A percentile compares a stretch with the other conserved stretches of the same genome.
phyloP scores from a whole-genome alignment of 2,329 filamentous ascomycete species.

The Hypoxylon sp. region DNA sequence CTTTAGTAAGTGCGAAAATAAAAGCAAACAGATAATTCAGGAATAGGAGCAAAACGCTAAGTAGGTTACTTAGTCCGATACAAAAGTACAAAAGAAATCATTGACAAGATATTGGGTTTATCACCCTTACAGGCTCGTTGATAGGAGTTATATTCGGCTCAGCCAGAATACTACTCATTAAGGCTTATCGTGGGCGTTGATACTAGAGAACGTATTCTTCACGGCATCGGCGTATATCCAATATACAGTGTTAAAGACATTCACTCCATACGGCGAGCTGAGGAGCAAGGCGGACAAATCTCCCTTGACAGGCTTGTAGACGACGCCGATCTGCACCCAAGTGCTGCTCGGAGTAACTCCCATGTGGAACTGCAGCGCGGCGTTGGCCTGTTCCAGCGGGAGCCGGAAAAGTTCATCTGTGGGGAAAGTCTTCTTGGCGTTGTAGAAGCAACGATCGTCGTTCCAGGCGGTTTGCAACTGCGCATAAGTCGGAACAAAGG shows the following conservation, averaged over 20 bases:
- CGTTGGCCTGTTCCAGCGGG: constrained; percentile 8
- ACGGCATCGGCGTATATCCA: constrained; percentile 11
- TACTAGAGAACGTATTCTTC: background rate
- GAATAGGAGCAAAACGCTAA: constrained; percentile 4
- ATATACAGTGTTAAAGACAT: background rate
- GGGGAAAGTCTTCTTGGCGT: background rate
- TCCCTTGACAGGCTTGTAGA: background rate
- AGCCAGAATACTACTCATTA: background rate
- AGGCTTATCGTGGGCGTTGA: background rate
- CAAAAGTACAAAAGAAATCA: constrained; percentile 9
- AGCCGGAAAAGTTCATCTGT: background rate
- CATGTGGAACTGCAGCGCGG: constrained; percentile 7
- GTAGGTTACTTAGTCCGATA: constrained; percentile 7
- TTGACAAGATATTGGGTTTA: too few relatives aligned
- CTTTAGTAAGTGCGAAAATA: background rate
- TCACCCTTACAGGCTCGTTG: too few relatives aligned
- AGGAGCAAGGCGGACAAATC: background rate
- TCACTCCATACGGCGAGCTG: background rate
- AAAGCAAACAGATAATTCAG: constrained; percentile 9
- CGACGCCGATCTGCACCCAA: constrained; percentile 5
- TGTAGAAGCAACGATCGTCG: background rate
- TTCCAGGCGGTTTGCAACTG: constrained; percentile 1
- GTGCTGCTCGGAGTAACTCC: too few relatives aligned
- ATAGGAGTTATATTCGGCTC: background rate
- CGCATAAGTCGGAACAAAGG: background rate